Base-by-base conservation (phyloP, 2,329 filamentous ascomycete genomes). In the Arthroderma uncinatum region DNA sequence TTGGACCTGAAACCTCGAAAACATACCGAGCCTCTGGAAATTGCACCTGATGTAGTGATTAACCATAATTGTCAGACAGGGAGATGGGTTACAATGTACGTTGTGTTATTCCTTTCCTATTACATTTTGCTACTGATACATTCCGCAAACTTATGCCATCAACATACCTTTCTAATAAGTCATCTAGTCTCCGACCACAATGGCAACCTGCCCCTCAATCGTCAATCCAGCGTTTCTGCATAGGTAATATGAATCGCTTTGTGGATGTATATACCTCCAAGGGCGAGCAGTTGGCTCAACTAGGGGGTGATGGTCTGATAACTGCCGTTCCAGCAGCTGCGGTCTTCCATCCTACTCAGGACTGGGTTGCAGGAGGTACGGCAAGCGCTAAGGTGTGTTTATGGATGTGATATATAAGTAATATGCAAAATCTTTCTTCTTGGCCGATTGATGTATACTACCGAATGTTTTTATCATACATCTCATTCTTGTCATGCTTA, bases 191-290 rank as follows among this genome's bases (percentile, higher is more conserved):
- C 78, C 68, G 94, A 79, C 79, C 93, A 69, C 89, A 95, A 64
- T 98, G 93, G 93, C 93, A 98, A 70, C 77, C 81, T 33, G 79
- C 81, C 48, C 92, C 93, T 0, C 74, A 79, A 34, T 89, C 93
- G 58, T 84, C 85, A 6, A 83, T 94, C 4, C 85, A 95, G 61
- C 89, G 92, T 60, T 90, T 98, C 65, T 87, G 83, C 23, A 92
- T 98, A 58, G 93, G 89, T 1, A 98, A 97, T 64, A 97, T 97
- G 93, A 95, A 95, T 68, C 83, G 93, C 1, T 97, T 96, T 64
- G 89, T 97, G 1, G 93, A 98, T 67, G 81, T 98, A 0, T 98
- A 87, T 69, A 86, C 86, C 0, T 79, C 83, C 0, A 81, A 86
- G 53, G 93, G 93, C 0, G 85, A 89, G 65, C 92, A 97, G 69